These are phyloP conservation scores for Geotrichum klebahnii DNA, from an alignment of 1,139 yeast species.

Conservation along the genomic window DNA sequence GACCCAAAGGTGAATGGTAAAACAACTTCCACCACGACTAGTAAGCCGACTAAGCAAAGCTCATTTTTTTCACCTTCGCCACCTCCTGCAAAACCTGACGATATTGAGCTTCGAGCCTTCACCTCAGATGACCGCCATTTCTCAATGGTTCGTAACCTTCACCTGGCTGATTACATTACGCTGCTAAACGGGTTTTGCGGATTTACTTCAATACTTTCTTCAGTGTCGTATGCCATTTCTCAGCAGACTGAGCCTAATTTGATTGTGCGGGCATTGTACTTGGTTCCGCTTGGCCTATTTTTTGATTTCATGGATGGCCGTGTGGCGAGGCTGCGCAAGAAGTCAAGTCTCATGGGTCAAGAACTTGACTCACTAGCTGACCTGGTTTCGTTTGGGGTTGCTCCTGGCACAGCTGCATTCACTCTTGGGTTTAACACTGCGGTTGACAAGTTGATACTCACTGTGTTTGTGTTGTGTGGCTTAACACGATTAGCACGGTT, in stretches of 20 bases:
- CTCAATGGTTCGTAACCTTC: constrained; percentile 49
- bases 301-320: constrained; percentile 96
- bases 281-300: constrained; percentile 81
- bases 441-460: constrained; percentile 66
- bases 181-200: constrained; percentile 76
- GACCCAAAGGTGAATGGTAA: too few species aligned
- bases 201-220: constrained; percentile 80
- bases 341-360: constrained; percentile 92
- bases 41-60: too few species aligned
- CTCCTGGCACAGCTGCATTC: constrained; percentile 90
- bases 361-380: constrained; percentile 96
- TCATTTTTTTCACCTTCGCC: constrained; percentile 41
- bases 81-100: constrained; percentile 42
- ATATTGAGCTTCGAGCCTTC: constrained; percentile 70
- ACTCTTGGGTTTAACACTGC: constrained; percentile 85
- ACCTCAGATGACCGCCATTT: constrained; percentile 68
- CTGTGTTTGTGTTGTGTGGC: constrained; percentile 89
- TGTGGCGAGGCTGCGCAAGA: constrained; percentile 90
- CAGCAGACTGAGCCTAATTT: constrained; percentile 40
- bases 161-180: constrained; percentile 93
- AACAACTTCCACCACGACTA: too few species aligned
- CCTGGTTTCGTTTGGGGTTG: constrained; percentile 84
- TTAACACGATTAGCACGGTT: constrained; percentile 90
- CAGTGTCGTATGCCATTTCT: constrained; percentile 57
- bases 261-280: constrained; percentile 83